These are phyloP conservation scores for Daldinia grandis DNA, from an alignment of 495 filamentous ascomycete species.

Conservation along the genomic window DNA sequence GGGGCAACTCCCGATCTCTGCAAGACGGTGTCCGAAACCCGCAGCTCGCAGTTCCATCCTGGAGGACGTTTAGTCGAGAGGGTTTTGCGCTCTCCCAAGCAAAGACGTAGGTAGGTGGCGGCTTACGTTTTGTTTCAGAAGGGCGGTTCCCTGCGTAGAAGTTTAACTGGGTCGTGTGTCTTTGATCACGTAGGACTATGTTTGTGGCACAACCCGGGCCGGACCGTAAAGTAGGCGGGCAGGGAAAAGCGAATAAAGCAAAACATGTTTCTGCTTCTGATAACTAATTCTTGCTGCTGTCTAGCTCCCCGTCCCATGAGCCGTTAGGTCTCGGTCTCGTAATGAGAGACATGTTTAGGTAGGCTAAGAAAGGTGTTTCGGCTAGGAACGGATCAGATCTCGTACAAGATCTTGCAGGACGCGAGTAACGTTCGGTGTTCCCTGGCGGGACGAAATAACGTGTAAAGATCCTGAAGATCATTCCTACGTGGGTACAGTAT, in stretches of 20 bases:
- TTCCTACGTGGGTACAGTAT: not conserved
- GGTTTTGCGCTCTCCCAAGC: too few species aligned
- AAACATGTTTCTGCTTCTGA: not conserved
- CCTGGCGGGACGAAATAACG: not conserved
- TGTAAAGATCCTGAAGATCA: not conserved
- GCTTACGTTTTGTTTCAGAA: not conserved
- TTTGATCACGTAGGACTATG: constrained; percentile 8
- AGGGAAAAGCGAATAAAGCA: not conserved
- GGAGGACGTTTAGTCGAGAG: too few species aligned
- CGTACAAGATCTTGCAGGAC: constrained; percentile 30
- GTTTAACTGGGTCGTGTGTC: constrained; percentile 3
- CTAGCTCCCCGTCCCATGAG: constrained; percentile 13
- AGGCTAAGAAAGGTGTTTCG: constrained; percentile 18
- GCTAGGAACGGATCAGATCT: constrained; percentile 24
- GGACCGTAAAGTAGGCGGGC: not conserved
- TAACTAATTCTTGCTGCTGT: not conserved
- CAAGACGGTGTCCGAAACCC: not conserved
- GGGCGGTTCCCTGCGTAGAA: not conserved
- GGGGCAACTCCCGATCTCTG: not conserved
- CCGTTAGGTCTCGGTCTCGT: constrained; percentile 37
- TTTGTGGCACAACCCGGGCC: not conserved
- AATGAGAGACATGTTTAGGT: constrained; percentile 27
- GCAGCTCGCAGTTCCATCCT: not conserved
- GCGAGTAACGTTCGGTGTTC: not conserved
- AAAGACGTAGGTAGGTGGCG: not conserved